Conservation (phyloP, 495 filamentous ascomycete genomes). For the Xylaria scruposa region DNA sequence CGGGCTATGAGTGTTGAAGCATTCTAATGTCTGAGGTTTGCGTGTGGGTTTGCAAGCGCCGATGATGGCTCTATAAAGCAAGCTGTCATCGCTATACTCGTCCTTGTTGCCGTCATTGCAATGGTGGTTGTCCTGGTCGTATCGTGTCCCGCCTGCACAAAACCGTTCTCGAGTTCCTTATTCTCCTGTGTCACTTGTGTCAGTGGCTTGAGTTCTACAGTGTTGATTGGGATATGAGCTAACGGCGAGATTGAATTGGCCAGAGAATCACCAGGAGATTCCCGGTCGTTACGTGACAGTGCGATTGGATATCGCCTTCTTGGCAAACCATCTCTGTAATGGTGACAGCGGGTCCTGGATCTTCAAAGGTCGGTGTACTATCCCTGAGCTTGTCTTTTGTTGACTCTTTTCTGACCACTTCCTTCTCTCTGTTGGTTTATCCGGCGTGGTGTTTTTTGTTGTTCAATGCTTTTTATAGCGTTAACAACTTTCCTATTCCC, state of each 20-base stretch:
- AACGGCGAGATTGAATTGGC: constrained; percentile 29
- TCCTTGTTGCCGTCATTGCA: background rate
- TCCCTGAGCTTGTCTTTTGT: constrained; percentile 22
- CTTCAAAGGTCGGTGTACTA: constrained; percentile 29
- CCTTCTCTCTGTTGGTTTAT: background rate
- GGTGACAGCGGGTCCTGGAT: constrained; percentile 26
- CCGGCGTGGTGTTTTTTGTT: background rate
- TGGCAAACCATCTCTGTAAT: constrained; percentile 31
- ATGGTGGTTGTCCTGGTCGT: constrained; percentile 21
- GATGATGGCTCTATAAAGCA: background rate
- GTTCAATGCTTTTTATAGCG: background rate
- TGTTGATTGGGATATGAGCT: constrained; percentile 27
- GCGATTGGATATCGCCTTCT: constrained; percentile 29
- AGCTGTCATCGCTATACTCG: background rate
- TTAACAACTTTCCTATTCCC: background rate
- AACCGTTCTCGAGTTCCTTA: constrained; percentile 24
- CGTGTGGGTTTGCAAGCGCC: background rate
- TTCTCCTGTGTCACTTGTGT: constrained; percentile 23
- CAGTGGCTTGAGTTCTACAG: constrained; percentile 25
- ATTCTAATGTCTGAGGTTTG: background rate
- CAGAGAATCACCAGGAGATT: constrained; percentile 25
- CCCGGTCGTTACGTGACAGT: constrained; percentile 27
- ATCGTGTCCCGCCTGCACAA: constrained; percentile 29
- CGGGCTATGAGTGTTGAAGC: background rate
- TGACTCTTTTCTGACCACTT: background rate